These are phyloP conservation scores for Mucor velutinosus DNA, from an alignment of 371 early-diverging fungal species.

Conservation along the genomic window DNA sequence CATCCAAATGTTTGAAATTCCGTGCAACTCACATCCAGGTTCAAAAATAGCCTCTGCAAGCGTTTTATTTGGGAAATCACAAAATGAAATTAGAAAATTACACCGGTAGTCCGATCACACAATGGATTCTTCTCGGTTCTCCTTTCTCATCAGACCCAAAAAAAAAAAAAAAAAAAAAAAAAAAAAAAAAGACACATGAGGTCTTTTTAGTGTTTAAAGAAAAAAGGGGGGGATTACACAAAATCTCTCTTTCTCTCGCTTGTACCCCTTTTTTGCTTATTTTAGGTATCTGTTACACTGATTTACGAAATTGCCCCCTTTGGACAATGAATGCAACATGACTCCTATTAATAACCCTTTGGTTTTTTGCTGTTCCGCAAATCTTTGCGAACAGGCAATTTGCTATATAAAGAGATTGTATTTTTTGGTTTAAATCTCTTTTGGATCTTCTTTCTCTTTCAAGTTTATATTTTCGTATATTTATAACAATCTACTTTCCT, in stretches of 20 bases:
- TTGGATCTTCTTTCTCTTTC: background rate
- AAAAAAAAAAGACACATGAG: constrained; percentile 16
- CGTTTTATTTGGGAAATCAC: background rate
- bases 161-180: constrained; percentile 1
- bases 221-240: background rate
- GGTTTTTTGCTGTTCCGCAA: background rate
- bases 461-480: constrained; percentile 10
- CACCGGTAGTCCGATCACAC: background rate
- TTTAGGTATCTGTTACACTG: background rate
- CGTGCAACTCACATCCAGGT: background rate
- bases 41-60: background rate
- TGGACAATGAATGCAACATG: constrained; percentile 9
- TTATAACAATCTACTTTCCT: constrained; percentile 6
- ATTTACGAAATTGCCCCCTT: constrained; percentile 5
- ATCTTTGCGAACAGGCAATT: background rate
- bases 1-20: background rate
- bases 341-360: constrained; percentile 19
- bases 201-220: background rate
- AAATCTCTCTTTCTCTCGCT: background rate
- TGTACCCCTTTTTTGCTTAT: constrained; percentile 3
- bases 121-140: constrained; percentile 18
- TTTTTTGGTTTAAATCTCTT: background rate
- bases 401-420: constrained; percentile 4
- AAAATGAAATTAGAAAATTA: background rate
- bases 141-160: constrained; percentile 1